These are phyloP conservation scores for Daldinia concentrica DNA, from an alignment of 495 filamentous ascomycete species.

Conservation along the genomic window DNA sequence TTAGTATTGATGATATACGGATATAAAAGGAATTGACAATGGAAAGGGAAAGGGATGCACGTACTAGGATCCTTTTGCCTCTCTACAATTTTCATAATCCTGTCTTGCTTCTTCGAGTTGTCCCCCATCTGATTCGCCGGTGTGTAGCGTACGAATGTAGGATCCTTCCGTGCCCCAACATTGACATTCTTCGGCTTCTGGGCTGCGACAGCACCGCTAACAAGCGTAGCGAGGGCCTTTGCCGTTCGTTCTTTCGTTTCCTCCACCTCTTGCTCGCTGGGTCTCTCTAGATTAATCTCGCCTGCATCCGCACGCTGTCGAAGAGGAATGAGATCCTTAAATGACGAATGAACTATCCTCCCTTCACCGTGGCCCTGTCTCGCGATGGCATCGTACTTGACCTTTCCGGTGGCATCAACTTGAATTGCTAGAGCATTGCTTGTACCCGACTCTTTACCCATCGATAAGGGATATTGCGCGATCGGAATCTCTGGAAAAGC, in stretches of 20 bases:
- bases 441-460: constrained; percentile 80
- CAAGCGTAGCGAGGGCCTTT: constrained; percentile 80
- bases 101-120: constrained; percentile 83
- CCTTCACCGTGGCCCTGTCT: constrained; percentile 85
- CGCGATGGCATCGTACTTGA: constrained; percentile 97
- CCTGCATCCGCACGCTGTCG: constrained; percentile 93
- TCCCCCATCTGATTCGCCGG: constrained; percentile 98
- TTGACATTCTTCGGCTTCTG: constrained; percentile 97
- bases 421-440: constrained; percentile 92
- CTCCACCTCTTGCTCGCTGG: constrained; percentile 82
- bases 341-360: constrained; percentile 89
- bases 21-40: background rate
- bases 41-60: constrained; percentile 6
- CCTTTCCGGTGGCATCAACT: constrained; percentile 88
- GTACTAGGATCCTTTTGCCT: constrained; percentile 84
- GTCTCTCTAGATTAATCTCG: constrained; percentile 88
- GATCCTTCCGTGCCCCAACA: constrained; percentile 76
- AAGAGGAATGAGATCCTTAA: constrained; percentile 96
- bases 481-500: constrained; percentile 92
- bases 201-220: constrained; percentile 84
- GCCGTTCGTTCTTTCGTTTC: constrained; percentile 88
- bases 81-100: constrained; percentile 98
- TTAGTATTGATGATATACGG: constrained; percentile 14
- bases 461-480: constrained; percentile 93
- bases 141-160: constrained; percentile 95